These are phyloP conservation scores for Solanum tarapatanum DNA, from an alignment of 257 asterid species.

Conservation along the genomic window DNA sequence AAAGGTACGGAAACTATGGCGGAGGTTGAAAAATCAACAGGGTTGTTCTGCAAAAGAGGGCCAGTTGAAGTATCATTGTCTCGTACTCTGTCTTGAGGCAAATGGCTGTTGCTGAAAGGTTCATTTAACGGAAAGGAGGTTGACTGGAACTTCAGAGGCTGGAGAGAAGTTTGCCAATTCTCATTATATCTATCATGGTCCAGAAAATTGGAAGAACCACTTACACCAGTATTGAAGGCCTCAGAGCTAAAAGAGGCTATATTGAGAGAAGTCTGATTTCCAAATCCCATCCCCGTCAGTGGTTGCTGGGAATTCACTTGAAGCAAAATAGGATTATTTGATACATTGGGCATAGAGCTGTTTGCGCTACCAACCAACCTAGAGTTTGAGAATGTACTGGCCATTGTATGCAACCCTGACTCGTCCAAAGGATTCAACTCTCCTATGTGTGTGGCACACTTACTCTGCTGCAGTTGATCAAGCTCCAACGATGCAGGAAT, in stretches of 20 bases:
- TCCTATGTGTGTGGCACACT: conserved; percentile 9
- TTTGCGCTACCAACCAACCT: conserved; percentile 27
- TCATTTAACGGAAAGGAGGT: conserved; percentile 32
- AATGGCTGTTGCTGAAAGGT: conserved; percentile 28
- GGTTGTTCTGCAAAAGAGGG: conserved; percentile 26
- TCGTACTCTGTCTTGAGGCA: conserved; percentile 27
- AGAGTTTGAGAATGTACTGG: conserved; percentile 24
- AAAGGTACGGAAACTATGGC: conserved; percentile 22
- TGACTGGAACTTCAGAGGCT: conserved; percentile 29
- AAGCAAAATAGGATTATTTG: conserved; percentile 24
- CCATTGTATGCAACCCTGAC: conserved; percentile 22
- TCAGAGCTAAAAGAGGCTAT: conserved; percentile 38
- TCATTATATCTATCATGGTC: conserved; percentile 41
- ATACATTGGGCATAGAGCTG: conserved; percentile 19
- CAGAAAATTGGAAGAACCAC: conserved; percentile 34
- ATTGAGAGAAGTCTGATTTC: conserved; percentile 29
- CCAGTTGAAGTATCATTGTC: conserved; percentile 26
- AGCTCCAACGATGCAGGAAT: conserved; percentile 42
- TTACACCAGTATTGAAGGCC: conserved; percentile 21
- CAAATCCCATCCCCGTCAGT: conserved; percentile 28
- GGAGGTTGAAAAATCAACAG: conserved; percentile 28
- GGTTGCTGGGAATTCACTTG: conserved; percentile 43
- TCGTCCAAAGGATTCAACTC: conserved; percentile 29
- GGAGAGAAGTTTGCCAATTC: conserved; percentile 34
- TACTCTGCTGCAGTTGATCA: conserved; percentile 47